Conservation (phyloP, 768 basidiomycete species). For the Nevesoporus exiguus region DNA sequence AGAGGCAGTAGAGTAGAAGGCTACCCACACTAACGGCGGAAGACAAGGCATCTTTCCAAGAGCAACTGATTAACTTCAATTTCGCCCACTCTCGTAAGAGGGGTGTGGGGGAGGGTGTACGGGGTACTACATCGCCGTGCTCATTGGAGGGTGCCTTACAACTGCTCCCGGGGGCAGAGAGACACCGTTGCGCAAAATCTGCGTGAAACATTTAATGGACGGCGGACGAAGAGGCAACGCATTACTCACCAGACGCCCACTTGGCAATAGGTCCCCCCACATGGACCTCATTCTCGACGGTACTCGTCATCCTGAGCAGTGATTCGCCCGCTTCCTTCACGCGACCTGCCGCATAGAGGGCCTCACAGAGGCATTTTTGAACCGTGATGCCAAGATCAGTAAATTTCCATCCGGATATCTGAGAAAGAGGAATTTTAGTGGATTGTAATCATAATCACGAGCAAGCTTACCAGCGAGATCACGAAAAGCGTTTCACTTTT, state of each 20-base stretch:
- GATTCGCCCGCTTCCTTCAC: neutral
- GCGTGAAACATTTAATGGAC: neutral
- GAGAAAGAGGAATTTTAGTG: neutral
- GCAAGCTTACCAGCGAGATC: slow-evolving; percentile 9
- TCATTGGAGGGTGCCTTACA: neutral
- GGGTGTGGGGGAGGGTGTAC: neutral
- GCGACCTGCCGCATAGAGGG: neutral
- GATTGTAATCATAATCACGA: too few relatives aligned
- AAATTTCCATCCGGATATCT: slow-evolving; percentile 10
- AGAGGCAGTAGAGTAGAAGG: neutral
- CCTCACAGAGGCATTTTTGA: slow-evolving; percentile 2
- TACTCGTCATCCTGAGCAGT: neutral
- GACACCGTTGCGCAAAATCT: slow-evolving; percentile 1
- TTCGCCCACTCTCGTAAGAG: slow-evolving; percentile 9
- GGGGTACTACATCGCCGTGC: too few relatives aligned
- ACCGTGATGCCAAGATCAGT: neutral
- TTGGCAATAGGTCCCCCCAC: neutral
- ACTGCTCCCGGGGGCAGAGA: neutral
- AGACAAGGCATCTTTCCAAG: slow-evolving; percentile 8
- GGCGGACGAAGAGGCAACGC: too few relatives aligned
- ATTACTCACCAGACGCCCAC: slow-evolving; percentile 2
- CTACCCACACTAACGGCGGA: neutral
- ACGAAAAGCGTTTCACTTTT: neutral
- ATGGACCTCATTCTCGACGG: neutral
- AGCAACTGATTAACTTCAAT: neutral